These are phyloP conservation scores for Seiridium unicorne DNA, from an alignment of 2,329 filamentous ascomycete species.

Conservation along the genomic window DNA sequence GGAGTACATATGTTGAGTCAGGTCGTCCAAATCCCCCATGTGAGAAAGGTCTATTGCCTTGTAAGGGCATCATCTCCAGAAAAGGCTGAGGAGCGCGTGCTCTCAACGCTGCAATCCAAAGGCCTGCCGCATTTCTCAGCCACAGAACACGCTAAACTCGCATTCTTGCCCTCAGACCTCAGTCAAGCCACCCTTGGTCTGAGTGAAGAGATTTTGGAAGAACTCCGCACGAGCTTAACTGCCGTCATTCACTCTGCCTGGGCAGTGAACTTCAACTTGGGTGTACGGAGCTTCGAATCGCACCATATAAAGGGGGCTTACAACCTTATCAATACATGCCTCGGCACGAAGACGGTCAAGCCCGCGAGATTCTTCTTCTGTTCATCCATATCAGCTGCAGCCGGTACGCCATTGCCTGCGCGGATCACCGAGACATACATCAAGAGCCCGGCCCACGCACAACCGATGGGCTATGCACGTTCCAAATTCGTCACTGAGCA, in stretches of 20 bases:
- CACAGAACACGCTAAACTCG: slow-evolving; percentile 24
- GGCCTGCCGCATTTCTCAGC: background rate
- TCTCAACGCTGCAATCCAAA: background rate
- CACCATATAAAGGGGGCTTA: slow-evolving; percentile 42
- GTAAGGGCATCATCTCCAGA: background rate
- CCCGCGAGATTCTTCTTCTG: slow-evolving; percentile 41
- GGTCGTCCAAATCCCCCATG: background rate
- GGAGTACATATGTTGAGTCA: slow-evolving; percentile 1
- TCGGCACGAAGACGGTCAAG: slow-evolving; percentile 25
- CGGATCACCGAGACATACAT: slow-evolving; percentile 34
- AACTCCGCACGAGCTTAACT: slow-evolving; percentile 32
- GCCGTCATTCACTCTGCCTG: slow-evolving; percentile 49
- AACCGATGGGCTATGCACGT: slow-evolving; percentile 50
- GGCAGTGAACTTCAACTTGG: slow-evolving; percentile 55
- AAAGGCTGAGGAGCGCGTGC: background rate
- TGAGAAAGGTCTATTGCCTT: background rate
- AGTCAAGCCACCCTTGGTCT: slow-evolving; percentile 39
- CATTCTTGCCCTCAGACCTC: slow-evolving; percentile 39
- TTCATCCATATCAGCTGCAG: slow-evolving; percentile 42
- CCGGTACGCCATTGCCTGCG: slow-evolving; percentile 34
- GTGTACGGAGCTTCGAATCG: slow-evolving; percentile 44
- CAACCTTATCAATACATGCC: slow-evolving; percentile 42
- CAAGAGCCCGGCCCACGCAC: slow-evolving; percentile 34
- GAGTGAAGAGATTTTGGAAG: slow-evolving; percentile 17
- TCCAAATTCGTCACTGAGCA: slow-evolving; percentile 49